Evolutionary conservation across 345 rosid species (phyloP), one percentile per base, ranked within the genome.

Genomic region (Erysimum cheiranthoides): DNA sequence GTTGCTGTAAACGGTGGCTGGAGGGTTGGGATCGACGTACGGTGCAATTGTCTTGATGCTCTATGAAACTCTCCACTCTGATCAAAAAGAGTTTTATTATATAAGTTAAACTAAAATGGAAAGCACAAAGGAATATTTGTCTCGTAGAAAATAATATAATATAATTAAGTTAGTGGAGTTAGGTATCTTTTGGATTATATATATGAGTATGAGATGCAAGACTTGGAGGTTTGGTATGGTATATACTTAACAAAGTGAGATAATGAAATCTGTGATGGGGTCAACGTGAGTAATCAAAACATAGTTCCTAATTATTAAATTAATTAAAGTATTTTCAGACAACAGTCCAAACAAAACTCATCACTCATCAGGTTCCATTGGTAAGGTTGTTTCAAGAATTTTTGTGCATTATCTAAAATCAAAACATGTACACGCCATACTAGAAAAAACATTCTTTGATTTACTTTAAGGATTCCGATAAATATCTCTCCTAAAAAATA

Each of bases 11-110:
- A 32, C 62, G 76, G 39, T 72, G 77, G 90, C 51, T 42, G 74
- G 86, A 32, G 87, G 78, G 58, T 80, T 82, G 65, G 72, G 79
- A 66, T 16, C 88, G 88, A 17, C 91, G 90, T 83, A 88, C 82
- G 46, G 83, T 82, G 86, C 99, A 95, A 59, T 85, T 77, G 63
- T 95, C 99, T 84, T 95, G 99, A 52, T 95, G 99, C 71, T 95
- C 99, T 7, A 95, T 95, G 83, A 95, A 95, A 76, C 98, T 95
- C 86, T 95, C 98, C 73, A 95, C 99, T 84, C 99, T 95, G 74
- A 66, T 59, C 50, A 51, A 60, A 38, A 70, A 76, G 43, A 69
- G 43, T 59, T 12, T 1, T 62, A 49, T 60, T 57, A 61, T 39
- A 68, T 51, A 54, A 45, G 30, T 51, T 50, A 16, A 27, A 28